Base-by-base conservation (phyloP, 129 eudicot species). In the Mikania micrantha region DNA sequence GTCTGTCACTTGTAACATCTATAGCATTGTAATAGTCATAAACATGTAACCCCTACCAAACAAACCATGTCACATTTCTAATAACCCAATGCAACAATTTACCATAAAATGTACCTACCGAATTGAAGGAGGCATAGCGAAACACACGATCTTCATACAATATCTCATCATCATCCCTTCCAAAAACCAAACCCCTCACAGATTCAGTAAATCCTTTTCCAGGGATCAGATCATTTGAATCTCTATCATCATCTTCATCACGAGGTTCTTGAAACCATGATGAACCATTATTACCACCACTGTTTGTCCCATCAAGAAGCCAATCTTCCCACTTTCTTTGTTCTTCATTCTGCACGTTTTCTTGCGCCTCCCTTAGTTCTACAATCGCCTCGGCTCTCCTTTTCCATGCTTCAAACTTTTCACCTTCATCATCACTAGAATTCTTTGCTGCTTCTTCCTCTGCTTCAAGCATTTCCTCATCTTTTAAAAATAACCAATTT, bases 361-460 rank as follows among this genome's bases (percentile, higher is more conserved):
- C 92, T 38, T 85, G 96, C n/a, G 96, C 96, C 70, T 89, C 99
- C 80, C 93, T 89, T 60, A 93, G 72, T 32, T 93, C 99, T 9
- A 86, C 80, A 45, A 93, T 86, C 21, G 95, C 95, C 83, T 93
- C 99, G 0, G 95, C 96, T 42, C 99, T 81, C 79, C 82, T 84
- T 57, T 63, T 89, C 99, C 99, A 93, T 0, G 86, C 96, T 72
- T 93, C 99, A 67, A 93, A 93, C 50, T 85, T 93, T 64, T 86
- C 99, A 38, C 56, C 68, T 44, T 86, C 90, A 35, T 58, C 73
- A 29, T 76, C 84, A 22, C 56, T 62, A 3, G 44, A 34, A 12
- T 19, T 73, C 57, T 70, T 59, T 2, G 58, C 82, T 2, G 76
- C 17, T 39, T 86, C 92, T 42, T 72, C 70, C 16, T 82, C 84